A percentile compares a stretch with the other conserved stretches of the same genome.
phyloP scores from a whole-genome alignment of 106 monocot species.

The Allium sativum region DNA sequence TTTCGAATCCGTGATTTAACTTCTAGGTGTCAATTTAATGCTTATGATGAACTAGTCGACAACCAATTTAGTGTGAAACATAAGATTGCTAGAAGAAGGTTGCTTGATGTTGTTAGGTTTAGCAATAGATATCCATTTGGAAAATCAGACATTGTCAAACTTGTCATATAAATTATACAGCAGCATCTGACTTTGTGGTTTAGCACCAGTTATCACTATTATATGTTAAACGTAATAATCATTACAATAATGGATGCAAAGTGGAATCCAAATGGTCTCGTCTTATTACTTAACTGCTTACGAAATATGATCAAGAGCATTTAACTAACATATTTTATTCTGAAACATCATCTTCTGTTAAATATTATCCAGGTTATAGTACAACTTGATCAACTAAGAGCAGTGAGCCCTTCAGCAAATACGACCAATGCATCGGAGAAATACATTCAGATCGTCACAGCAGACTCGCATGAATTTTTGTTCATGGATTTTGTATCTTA shows the following conservation, averaged over 20 bases:
- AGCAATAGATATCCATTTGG: background rate
- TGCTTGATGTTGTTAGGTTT: background rate
- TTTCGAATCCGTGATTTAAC: background rate
- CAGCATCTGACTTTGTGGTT: too few species aligned
- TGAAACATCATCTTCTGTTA: background rate
- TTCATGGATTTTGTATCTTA: slow-evolving; percentile 87
- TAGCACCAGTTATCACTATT: too few species aligned
- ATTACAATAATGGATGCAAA: too few species aligned
- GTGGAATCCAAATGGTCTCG: too few species aligned
- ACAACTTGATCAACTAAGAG: slow-evolving; percentile 6
- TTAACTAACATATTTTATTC: background rate
- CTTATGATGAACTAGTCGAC: background rate
- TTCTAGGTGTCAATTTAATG: too few species aligned
- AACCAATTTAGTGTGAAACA: background rate
- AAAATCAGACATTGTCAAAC: too few species aligned
- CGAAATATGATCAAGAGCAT: background rate
- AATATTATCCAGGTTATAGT: slow-evolving; percentile 1
- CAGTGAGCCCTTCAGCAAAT: slow-evolving; percentile 1
- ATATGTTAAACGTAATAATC: too few species aligned
- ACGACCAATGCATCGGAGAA: background rate
- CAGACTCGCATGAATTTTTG: slow-evolving; percentile 72
- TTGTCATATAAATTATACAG: too few species aligned
- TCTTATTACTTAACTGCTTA: background rate
- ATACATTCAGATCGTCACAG: slow-evolving; percentile 3
- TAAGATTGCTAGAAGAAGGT: background rate